Conservation (phyloP, 2,329 filamentous ascomycete species). For the Colletotrichum magnum region DNA sequence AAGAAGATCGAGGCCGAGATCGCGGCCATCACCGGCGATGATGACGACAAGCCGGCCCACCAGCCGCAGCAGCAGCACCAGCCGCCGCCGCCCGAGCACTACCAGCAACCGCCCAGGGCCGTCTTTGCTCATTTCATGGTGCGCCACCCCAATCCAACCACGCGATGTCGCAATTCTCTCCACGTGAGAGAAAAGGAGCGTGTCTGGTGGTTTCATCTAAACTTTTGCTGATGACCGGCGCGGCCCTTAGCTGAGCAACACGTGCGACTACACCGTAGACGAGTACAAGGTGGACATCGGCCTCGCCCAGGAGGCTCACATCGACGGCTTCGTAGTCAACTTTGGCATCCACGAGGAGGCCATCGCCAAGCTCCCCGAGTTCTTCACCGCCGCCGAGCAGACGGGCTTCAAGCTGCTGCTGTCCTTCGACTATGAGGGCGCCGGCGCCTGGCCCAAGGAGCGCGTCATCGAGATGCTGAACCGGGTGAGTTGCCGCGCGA, state of each 20-base stretch:
- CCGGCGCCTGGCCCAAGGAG: conserved; percentile 35
- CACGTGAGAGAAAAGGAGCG: too few relatives aligned
- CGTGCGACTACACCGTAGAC: conserved; percentile 27
- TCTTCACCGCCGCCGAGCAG: conserved; percentile 34
- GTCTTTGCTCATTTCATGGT: conserved; percentile 40
- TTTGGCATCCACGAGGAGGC: conserved; percentile 40
- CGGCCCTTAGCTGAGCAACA: conserved; percentile 33
- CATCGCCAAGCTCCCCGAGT: conserved; percentile 32
- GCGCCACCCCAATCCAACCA: not conserved
- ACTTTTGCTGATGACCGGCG: not conserved
- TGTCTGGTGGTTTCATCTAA: not conserved
- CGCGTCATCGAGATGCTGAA: conserved; percentile 32
- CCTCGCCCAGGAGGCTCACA: conserved; percentile 37
- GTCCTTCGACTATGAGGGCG: conserved; percentile 39
- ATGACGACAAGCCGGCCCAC: conserved; percentile 26
- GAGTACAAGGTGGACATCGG: conserved; percentile 38
- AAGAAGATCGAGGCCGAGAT: conserved; percentile 39
- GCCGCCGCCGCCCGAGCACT: conserved; percentile 17
- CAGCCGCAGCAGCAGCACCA: conserved; percentile 23
- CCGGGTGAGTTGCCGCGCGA: not conserved
- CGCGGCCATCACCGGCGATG: conserved; percentile 36
- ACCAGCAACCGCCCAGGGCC: conserved; percentile 11
- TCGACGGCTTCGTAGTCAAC: conserved; percentile 39
- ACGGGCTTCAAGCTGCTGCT: conserved; percentile 39
- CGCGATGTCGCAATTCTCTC: too few relatives aligned